Base-by-base conservation (phyloP, 1,284 basidiomycete genomes). In the Mycosarcoma mackinlayi region DNA sequence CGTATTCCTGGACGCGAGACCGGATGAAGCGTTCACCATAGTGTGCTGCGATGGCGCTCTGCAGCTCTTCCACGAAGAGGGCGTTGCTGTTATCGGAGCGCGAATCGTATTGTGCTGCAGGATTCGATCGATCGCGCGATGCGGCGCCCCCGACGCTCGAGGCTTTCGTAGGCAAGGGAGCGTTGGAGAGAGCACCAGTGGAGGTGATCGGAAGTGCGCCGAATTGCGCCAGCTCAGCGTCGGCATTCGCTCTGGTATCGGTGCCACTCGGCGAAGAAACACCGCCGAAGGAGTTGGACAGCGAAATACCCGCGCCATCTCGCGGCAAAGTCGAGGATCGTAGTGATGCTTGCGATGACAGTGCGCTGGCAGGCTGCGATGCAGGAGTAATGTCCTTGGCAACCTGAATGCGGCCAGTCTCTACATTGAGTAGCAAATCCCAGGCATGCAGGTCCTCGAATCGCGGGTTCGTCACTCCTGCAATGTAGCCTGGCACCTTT, bases 391-490 rank as follows among this genome's bases (percentile, higher is more conserved):
- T 92, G 73, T 93, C 91, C 81, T 91, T 94, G 38, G 91, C 89
- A 2, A 97, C 89, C 3, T 89, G 90, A 63, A 97, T 90, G 48
- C 89, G 89, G 5, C 92, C 92, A 0, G 89, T 89, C 52, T 92
- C 90, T 60, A 96, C 89, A 79, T 97, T 93, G 82, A 93, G 91
- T 34, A 97, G 85, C 1, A 98, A 86, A 83, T 98, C 94, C 95
- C 95, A 98, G 16, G 88, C 87, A 1, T 89, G 88, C 0, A 91
- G 88, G 8, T 91, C 87, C 77, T 94, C 92, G 81, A 97, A 97
- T 28, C 95, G 92, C 1, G 94, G 94, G 79, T 98, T 98, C 4
- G 92, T 95, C 2, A 97, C 94, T 3, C 94, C 94, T 6, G 94
- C 94, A 55, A 98, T 93, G 82, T 91, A 98, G 11, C 92, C 93